Conservation (phyloP, 73 alveolate species). For the Durusdinium trenchii region DNA sequence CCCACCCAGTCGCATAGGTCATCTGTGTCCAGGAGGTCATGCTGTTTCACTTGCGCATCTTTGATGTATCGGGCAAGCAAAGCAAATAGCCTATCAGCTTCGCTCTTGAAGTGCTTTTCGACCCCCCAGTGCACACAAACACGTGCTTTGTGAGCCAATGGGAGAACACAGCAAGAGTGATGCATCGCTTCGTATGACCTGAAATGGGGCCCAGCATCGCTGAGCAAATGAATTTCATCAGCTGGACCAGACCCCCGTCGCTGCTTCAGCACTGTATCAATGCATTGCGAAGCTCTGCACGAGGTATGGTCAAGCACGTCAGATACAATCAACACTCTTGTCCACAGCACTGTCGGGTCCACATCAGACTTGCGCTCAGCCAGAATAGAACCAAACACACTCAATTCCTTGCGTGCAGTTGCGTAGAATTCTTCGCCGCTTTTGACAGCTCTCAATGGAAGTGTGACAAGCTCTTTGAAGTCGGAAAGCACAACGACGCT, state of each 20-base stretch:
- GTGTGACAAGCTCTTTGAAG: background rate
- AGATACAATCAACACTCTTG: background rate
- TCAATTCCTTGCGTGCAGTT: background rate
- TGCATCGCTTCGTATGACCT: background rate
- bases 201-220: background rate
- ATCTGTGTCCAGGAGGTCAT: too few species aligned
- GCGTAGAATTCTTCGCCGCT: slow-evolving; percentile 18
- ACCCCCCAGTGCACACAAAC: background rate
- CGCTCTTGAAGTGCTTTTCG: background rate
- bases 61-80: too few species aligned
- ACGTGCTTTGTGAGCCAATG: too few species aligned
- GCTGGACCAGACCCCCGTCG: background rate
- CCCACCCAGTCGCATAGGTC: too few species aligned
- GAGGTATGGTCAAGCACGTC: background rate
- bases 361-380: background rate
- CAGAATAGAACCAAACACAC: background rate
- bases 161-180: too few species aligned
- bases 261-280: background rate
- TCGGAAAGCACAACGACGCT: background rate
- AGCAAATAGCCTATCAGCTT: background rate
- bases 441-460: too few species aligned
- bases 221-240: background rate
- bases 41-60: too few species aligned
- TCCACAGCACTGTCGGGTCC: background rate
- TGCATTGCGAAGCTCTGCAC: background rate